A percentile compares a stretch with the other conserved stretches of the same genome.
Conservation (phyloP, 176 grass and related monocot genomes). For the Eleusine indica region DNA sequence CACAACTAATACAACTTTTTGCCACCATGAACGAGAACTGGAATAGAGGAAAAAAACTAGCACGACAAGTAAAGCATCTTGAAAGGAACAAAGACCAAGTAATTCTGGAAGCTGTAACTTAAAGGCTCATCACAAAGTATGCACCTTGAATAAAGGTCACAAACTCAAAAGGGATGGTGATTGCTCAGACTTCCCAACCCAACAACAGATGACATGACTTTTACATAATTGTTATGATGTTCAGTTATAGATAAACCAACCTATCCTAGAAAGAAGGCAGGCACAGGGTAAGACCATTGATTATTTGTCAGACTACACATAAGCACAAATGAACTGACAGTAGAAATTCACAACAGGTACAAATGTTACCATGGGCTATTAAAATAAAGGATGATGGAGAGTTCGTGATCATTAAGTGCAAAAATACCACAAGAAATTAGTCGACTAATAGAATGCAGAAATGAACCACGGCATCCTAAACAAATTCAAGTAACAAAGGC, state of each 20-base stretch:
- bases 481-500: not conserved
- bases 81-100: not conserved
- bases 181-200: not conserved
- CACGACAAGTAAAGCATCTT: slow-evolving; percentile 2
- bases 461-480: not conserved
- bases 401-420: not conserved
- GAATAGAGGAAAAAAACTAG: not conserved
- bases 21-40: not conserved
- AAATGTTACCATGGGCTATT: not conserved
- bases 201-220: not conserved
- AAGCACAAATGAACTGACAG: not conserved
- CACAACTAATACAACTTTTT: not conserved
- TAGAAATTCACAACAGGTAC: no score
- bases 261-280: not conserved
- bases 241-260: not conserved
- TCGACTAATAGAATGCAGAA: not conserved
- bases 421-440: not conserved
- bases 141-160: not conserved
- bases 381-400: not conserved
- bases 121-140: not conserved
- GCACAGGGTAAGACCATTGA: not conserved
- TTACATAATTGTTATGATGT: not conserved
- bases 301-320: slow-evolving; percentile 11
- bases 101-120: not conserved
- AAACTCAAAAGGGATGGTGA: slow-evolving; percentile 1